Evolutionary conservation across 805 yeast genomes (phyloP).

Genomic region (Kluyveromyces siamensis): DNA sequence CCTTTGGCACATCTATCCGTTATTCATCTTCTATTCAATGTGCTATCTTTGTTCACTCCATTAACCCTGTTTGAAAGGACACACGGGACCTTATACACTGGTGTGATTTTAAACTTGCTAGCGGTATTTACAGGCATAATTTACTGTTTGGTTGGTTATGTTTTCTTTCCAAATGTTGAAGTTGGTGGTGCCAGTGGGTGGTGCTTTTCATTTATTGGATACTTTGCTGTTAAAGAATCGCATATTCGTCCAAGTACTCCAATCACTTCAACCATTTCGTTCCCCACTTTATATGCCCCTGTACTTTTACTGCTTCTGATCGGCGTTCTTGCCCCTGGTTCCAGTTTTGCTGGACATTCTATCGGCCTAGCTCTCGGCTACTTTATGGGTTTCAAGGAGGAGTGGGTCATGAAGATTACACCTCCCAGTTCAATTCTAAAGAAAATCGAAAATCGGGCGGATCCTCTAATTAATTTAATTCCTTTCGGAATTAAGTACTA

Average conservation of each 20-base stretch:
- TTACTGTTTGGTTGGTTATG: constrained; percentile 38
- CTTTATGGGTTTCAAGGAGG: constrained; percentile 40
- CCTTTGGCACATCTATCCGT: constrained; percentile 59
- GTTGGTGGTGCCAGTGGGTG: constrained; percentile 69
- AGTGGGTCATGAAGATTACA: constrained; percentile 44
- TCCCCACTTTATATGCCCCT: constrained; percentile 59
- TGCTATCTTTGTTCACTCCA: constrained; percentile 48
- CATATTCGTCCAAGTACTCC: constrained; percentile 33
- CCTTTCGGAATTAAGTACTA: constrained; percentile 48
- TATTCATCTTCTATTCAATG: constrained; percentile 54
- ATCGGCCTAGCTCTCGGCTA: constrained; percentile 63
- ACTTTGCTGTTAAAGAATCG: constrained; percentile 44
- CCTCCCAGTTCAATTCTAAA: constrained; percentile 61
- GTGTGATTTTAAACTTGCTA: constrained; percentile 62
- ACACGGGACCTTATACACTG: constrained; percentile 83
- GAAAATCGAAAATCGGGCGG: constrained; percentile 52
- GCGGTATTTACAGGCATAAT: constrained; percentile 63
- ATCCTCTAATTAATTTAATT: constrained; percentile 40
- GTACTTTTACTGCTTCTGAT: constrained; percentile 40
- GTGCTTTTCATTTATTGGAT: constrained; percentile 59
- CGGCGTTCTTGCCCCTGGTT: constrained; percentile 49
- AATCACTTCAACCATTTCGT: constrained; percentile 31
- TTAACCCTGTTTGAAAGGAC: constrained; percentile 55
- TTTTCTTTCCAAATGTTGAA: constrained; percentile 42
- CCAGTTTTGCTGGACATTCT: constrained; percentile 68